Conservation (phyloP, 2,329 filamentous ascomycete species). For the Ophioceras dolichostomum region DNA sequence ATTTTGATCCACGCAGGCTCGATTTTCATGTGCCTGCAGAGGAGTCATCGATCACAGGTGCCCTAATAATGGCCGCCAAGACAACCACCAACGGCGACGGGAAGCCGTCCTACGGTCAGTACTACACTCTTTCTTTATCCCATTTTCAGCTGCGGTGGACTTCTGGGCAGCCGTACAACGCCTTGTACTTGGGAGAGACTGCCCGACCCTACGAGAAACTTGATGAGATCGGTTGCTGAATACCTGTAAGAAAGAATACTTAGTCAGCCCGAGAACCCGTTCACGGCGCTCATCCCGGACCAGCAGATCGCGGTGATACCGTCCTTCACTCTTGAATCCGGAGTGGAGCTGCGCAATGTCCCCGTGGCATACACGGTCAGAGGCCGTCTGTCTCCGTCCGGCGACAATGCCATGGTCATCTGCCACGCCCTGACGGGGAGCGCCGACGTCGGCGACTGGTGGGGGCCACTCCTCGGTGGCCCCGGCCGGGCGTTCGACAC, state of each 20-base stretch:
- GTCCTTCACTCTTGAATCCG: conserved; percentile 85
- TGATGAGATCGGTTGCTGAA: conserved; percentile 51
- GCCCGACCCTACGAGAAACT: too few species aligned
- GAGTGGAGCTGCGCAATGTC: conserved; percentile 67
- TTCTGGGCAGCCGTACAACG: too few species aligned
- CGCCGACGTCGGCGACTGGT: conserved; percentile 79
- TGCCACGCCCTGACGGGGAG: conserved; percentile 81
- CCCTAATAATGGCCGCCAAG: too few species aligned
- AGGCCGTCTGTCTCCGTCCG: conserved; percentile 43
- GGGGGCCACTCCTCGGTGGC: conserved; percentile 71
- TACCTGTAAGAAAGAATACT: conserved; percentile 51
- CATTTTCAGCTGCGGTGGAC: too few species aligned
- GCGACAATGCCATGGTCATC: conserved; percentile 60
- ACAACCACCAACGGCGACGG: not conserved
- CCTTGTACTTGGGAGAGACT: too few species aligned
- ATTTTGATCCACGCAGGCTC: too few species aligned
- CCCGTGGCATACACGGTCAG: conserved; percentile 57
- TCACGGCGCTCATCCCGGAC: conserved; percentile 72
- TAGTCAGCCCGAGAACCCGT: conserved; percentile 83
- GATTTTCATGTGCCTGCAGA: too few species aligned
- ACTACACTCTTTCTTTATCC: not conserved
- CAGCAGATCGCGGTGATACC: conserved; percentile 81
- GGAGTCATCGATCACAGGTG: too few species aligned
- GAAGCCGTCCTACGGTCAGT: conserved; percentile 4
- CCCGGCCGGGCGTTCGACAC: conserved; percentile 70